Percentiles rank a stretch among this genome's conserved stretches.
Evolutionary conservation across 2,329 filamentous ascomycete genomes (phyloP).

Genomic region (Pseudonectria buxi): DNA sequence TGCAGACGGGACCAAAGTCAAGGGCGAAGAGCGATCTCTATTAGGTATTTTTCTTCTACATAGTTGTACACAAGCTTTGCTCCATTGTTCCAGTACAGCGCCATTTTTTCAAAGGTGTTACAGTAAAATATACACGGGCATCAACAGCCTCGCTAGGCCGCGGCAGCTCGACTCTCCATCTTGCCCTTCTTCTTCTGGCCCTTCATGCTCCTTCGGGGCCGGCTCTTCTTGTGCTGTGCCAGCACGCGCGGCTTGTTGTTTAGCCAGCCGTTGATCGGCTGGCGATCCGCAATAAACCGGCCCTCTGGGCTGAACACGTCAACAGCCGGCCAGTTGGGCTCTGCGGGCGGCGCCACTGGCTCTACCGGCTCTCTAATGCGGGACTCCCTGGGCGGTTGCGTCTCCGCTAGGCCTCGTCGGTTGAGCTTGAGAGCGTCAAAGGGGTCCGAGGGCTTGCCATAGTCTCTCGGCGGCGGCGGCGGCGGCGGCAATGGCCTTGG

Average conservation of each 20-base stretch:
- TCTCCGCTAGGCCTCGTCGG: too few species aligned
- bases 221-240: slow-evolving; percentile 39
- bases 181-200: slow-evolving; percentile 41
- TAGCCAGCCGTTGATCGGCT: slow-evolving; percentile 66
- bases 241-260: slow-evolving; percentile 50
- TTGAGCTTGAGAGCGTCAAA: slow-evolving; percentile 11
- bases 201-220: slow-evolving; percentile 67
- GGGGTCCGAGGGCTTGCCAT: slow-evolving; percentile 10
- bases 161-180: slow-evolving; percentile 20
- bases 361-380: slow-evolving; percentile 8
- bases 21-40: too few species aligned
- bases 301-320: slow-evolving; percentile 84
- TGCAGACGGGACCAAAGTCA: too few species aligned
- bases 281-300: slow-evolving; percentile 62
- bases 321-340: slow-evolving; percentile 58
- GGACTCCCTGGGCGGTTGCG: slow-evolving; percentile 3
- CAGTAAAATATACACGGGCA: slow-evolving; percentile 7
- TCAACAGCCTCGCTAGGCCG: slow-evolving; percentile 1
- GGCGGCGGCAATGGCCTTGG: neutral
- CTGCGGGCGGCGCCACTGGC: slow-evolving; percentile 6
- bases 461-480: neutral
- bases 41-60: too few species aligned
- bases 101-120: slow-evolving; percentile 8
- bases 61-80: too few species aligned
- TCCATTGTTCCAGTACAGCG: slow-evolving; percentile 1